Base-by-base conservation (phyloP, 495 filamentous ascomycete species). In the Massariosphaeria phaeospora region DNA sequence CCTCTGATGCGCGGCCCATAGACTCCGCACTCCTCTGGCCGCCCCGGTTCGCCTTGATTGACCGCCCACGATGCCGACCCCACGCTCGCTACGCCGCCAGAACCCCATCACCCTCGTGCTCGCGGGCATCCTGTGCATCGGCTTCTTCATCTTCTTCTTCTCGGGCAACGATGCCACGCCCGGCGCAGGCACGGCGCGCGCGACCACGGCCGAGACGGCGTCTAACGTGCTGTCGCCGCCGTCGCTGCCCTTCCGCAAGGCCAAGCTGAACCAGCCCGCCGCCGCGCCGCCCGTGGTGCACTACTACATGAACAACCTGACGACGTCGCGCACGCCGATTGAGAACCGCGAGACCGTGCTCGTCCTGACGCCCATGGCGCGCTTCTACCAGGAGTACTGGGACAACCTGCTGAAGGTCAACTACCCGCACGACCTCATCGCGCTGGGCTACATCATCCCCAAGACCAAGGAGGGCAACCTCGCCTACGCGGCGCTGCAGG, bases 361-460 rank as follows among this genome's bases (percentile, higher is more conserved):
- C 38, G 85, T 98, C 67, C 80, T 97, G 54, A 97, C 93, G 0
- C 93, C 93, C 2, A 82, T 97, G 66, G 86, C 88, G 36, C 79
- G 85, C 62, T 98, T 97, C 73, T 97, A 96, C 71, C 83, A 85
- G 59, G 84, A 74, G 57, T 97, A 96, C 76, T 97, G 94, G 94
- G 85, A 91, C 61, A 97, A 97, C 67, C 75, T 98, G n/a, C 71
- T 88, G 35, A 79, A 80, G 58, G 75, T 98, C 39, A 76, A 70
- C 63, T 98, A 96, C 68, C 94, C 93, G 8, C 94, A 95, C 72
- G 89, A 95, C 39, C 76, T 97, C 35, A 89, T 98, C 64, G 89
- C 88, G 0, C 75, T 98, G 21, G 93, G 88, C n/a, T 98, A 96
- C 72, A 98, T 98, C 65, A 80, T 94, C 24, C 94, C 93, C 8